These are phyloP conservation scores for Microdochium paspali DNA, from an alignment of 2,329 filamentous ascomycete genomes.

Conservation along the genomic window DNA sequence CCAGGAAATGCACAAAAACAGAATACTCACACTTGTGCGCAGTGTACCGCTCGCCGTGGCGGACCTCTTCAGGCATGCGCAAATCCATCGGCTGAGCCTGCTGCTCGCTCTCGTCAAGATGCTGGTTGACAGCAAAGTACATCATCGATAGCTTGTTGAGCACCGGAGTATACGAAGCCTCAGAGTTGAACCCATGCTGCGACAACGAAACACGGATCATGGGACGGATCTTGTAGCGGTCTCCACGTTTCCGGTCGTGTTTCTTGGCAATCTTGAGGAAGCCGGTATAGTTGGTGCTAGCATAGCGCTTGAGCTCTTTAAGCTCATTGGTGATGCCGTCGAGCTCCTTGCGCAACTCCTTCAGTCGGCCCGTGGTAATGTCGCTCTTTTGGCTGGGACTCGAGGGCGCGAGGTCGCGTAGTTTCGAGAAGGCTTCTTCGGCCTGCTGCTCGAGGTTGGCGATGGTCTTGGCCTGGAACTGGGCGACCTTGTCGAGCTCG, in stretches of 20 bases:
- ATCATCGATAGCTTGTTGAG: constrained; percentile 87
- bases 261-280: constrained; percentile 99
- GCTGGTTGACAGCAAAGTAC: constrained; percentile 89
- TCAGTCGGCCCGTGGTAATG: constrained; percentile 43
- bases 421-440: constrained; percentile 53
- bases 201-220: constrained; percentile 84
- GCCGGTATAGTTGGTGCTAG: constrained; percentile 92
- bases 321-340: constrained; percentile 85
- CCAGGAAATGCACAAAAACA: too few species aligned
- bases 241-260: constrained; percentile 87
- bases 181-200: constrained; percentile 89
- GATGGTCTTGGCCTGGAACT: constrained; percentile 77
- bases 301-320: constrained; percentile 90
- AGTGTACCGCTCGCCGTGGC: constrained; percentile 64
- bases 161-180: constrained; percentile 77
- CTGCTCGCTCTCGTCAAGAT: constrained; percentile 52
- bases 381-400: constrained; percentile 34
- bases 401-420: constrained; percentile 67
- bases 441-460: constrained; percentile 43
- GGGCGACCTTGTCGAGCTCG: constrained; percentile 88
- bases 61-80: constrained; percentile 44
- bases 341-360: constrained; percentile 68
- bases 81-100: constrained; percentile 31
- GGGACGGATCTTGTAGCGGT: constrained; percentile 78
- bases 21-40: constrained; percentile 71